Base-by-base conservation (phyloP, 2,329 filamentous ascomycete species). In the Zymoseptoria brevis region DNA sequence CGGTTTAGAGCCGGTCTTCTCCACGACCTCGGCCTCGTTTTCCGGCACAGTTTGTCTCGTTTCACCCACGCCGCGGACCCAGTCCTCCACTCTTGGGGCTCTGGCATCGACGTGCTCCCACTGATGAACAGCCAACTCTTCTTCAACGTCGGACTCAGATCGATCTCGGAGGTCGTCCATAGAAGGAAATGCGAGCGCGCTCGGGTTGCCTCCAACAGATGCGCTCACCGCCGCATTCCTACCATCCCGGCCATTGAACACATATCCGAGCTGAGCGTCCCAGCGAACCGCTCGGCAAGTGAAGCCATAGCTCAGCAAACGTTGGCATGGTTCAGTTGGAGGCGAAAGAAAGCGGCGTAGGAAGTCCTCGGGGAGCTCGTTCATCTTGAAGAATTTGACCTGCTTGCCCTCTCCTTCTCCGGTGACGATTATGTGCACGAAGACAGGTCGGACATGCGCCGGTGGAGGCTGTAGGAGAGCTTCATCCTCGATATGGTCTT, bases 211-310 rank as follows among this genome's bases (percentile, higher is more conserved):
- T 30, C 57, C 50, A 22, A 58, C 55, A 6, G 13, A 48, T 7
- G 19, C 48, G 26, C n/a, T 41, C 19, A 59, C 19, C n/a, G 50
- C 29, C 16, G 61, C 35, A 13, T 56, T 50, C 21, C 51, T 45
- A 11, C 63, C 67, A 2, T 64, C 56, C 7, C 62, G 57, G 49
- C 66, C 67, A 50, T 70, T 68, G 64, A 71, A 69, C 1, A 66
- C 57, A 51, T 65, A 57, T 11, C 60, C 56, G 3, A 49, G 24
- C 9, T 24, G 5, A 19, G 35, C 35, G 19, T 60, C 57, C 56
- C 56, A 62, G 8, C 62, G 59, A 3, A 65, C 64, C 7, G 60
- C 62, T 11, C 68, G 62, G 51, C 60, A 64, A 9, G 65, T 66
- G 19, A 62, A 35, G 11, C 63, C 65, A 16, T 19, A 26, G 29